Evolutionary conservation across 371 early-diverging fungal genomes (phyloP), one percentile per base, ranked within the genome.

Genomic region (Rhizopus delemar): DNA sequence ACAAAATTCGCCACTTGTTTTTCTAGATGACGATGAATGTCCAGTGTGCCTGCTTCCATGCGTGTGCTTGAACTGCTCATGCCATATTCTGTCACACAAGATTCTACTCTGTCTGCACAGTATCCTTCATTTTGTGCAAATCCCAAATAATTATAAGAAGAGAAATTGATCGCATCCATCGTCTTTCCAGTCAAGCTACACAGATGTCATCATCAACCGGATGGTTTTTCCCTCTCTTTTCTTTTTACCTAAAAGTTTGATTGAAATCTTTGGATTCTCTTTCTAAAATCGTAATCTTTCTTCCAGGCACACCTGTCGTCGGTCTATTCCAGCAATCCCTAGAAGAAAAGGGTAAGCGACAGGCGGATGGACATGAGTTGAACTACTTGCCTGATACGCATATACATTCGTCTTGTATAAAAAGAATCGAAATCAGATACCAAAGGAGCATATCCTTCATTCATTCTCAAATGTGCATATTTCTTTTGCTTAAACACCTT

Each of bases 81-180:
- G 12, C 95, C 95, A 63, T 86, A 80, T 45, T 82, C 73, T 8
- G 62, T 65, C 46, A 91, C 78, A 8, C 86, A 72, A 13, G 86
- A 78, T 63, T 97, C 90, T 5, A 95, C 97, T 51, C 90, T 86
- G 66, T 99, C 95, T 1, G 95, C 93, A 63, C 97, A 97, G 3
- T 90, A 86, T 4, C 97, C 97, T 46, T 92, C 75, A 60, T 82
- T 87, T 70, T 93, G 92, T 16, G 97, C 96, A 83, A 99, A 99
- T 1, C 99, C 99, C 50, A 99, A 87, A 74, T 99, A 99, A 75
- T 99, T 99, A 83, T 99, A 99, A 5, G 98, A 98, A 16, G 96
- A 93, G 65, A 99, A 80, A 70, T 99, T 99, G 63, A 98, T 86
- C 22, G 86, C 85, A 62, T 90, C 86, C 32, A 74, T 84, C 49